Evolutionary conservation across 768 basidiomycete species (phyloP).

Genomic region (Hypholoma fasciculare): DNA sequence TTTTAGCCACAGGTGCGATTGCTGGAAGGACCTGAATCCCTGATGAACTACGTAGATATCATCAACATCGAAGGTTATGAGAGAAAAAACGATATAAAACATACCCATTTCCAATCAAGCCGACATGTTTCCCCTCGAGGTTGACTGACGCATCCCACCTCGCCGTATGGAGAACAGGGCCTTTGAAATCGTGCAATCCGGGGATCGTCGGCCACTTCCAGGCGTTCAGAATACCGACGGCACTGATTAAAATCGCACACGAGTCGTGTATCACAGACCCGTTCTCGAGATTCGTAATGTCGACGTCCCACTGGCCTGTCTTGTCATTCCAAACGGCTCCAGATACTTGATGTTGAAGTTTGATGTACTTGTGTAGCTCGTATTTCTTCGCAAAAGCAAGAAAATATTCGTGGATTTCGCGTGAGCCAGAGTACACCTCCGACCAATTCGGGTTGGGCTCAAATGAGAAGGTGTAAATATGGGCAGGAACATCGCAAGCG

Average conservation of each 20-base stretch:
- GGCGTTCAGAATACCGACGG: slow-evolving; percentile 31
- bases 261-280: slow-evolving; percentile 16
- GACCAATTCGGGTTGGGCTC: slow-evolving; percentile 31
- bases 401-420: slow-evolving; percentile 27
- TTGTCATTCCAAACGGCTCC: slow-evolving; percentile 27
- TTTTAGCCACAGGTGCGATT: slow-evolving; percentile 31
- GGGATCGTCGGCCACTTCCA: slow-evolving; percentile 35
- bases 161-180: slow-evolving; percentile 17
- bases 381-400: slow-evolving; percentile 27
- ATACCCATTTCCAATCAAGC: slow-evolving; percentile 16
- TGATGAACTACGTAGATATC: slow-evolving; percentile 21
- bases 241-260: slow-evolving; percentile 33
- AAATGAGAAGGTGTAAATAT: slow-evolving; percentile 29
- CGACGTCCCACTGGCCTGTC: slow-evolving; percentile 25
- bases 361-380: slow-evolving; percentile 27
- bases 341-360: slow-evolving; percentile 24
- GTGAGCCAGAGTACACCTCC: slow-evolving; percentile 23
- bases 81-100: not conserved
- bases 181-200: slow-evolving; percentile 15
- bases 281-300: slow-evolving; percentile 17
- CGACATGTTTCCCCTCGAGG: slow-evolving; percentile 16
- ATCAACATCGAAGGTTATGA: not conserved
- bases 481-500: slow-evolving; percentile 30
- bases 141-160: slow-evolving; percentile 16
- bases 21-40: slow-evolving; percentile 33